A percentile compares a stretch with the other conserved stretches of the same genome.
These are phyloP conservation scores for Tubosaeta brunneosetosa DNA, from an alignment of 768 basidiomycete species.

Conservation along the genomic window DNA sequence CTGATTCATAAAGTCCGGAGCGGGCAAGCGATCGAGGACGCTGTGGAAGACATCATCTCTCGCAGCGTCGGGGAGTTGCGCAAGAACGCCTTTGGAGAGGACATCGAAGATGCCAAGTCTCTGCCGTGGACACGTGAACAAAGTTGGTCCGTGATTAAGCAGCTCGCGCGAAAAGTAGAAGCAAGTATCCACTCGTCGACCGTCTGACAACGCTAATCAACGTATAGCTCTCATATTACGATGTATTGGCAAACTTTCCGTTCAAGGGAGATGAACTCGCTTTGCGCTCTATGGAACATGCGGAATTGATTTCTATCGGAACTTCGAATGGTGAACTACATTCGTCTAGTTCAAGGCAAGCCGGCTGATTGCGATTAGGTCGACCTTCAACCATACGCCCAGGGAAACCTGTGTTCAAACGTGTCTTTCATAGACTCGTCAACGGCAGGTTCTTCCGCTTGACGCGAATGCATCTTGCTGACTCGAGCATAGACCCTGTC, in stretches of 20 bases:
- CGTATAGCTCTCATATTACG: slow-evolving; percentile 71
- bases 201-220: neutral
- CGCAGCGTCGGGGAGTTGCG: slow-evolving; percentile 78
- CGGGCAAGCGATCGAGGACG: slow-evolving; percentile 67
- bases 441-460: slow-evolving; percentile 46
- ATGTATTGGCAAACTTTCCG: slow-evolving; percentile 74
- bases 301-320: slow-evolving; percentile 78
- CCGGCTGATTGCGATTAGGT: slow-evolving; percentile 40
- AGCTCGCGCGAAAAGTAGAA: slow-evolving; percentile 63
- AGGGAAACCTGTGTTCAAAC: slow-evolving; percentile 86
- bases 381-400: slow-evolving; percentile 81
- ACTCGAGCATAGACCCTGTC: slow-evolving; percentile 50
- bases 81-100: slow-evolving; percentile 92
- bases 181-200: slow-evolving; percentile 32
- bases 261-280: slow-evolving; percentile 89
- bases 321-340: slow-evolving; percentile 59
- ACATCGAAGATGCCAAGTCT: slow-evolving; percentile 78
- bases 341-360: neutral
- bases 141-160: slow-evolving; percentile 78
- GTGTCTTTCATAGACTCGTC: slow-evolving; percentile 78
- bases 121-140: slow-evolving; percentile 85
- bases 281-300: slow-evolving; percentile 81
- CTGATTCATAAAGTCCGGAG: slow-evolving; percentile 81
- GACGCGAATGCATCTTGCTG: neutral
- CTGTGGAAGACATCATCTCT: slow-evolving; percentile 85